Evolutionary conservation across 2,329 filamentous ascomycete species (phyloP).

Genomic region (Pseudohalonectria lignicola): DNA sequence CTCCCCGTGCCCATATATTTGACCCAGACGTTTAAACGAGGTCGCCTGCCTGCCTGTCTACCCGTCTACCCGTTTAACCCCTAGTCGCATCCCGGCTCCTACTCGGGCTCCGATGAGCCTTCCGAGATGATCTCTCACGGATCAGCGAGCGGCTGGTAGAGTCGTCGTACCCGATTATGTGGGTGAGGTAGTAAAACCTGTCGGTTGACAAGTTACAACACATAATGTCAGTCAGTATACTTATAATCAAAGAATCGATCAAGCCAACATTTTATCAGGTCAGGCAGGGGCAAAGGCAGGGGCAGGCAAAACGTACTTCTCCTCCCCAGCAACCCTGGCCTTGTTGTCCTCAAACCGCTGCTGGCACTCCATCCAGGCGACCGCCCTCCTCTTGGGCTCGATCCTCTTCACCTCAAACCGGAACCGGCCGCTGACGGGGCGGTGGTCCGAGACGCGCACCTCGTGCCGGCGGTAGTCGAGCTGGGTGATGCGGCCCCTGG

Average conservation of each 20-base stretch:
- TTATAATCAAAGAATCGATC: too few relatives aligned
- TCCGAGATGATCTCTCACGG: slow-evolving; percentile 23
- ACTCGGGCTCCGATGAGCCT: slow-evolving; percentile 13
- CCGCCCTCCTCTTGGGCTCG: slow-evolving; percentile 51
- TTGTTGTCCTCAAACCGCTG: slow-evolving; percentile 64
- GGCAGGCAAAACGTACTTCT: slow-evolving; percentile 53
- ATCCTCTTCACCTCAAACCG: slow-evolving; percentile 77
- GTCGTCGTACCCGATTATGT: slow-evolving; percentile 41
- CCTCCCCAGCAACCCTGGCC: slow-evolving; percentile 54
- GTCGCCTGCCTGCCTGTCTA: too few relatives aligned
- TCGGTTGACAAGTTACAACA: too few relatives aligned
- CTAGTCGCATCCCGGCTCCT: slow-evolving; percentile 12
- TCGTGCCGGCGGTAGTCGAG: slow-evolving; percentile 83
- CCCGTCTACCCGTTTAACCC: too few relatives aligned
- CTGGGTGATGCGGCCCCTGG: slow-evolving; percentile 67
- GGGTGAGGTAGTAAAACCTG: slow-evolving; percentile 39
- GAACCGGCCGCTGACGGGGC: slow-evolving; percentile 82
- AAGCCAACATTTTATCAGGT: too few relatives aligned
- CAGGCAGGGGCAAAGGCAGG: not conserved
- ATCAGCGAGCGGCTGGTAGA: slow-evolving; percentile 37
- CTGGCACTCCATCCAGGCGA: slow-evolving; percentile 63
- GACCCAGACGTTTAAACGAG: too few relatives aligned
- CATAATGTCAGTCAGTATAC: slow-evolving; percentile 13
- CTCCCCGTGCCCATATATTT: too few relatives aligned
- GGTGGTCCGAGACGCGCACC: slow-evolving; percentile 81